Percentiles rank a stretch among this genome's conserved stretches.
These are phyloP conservation scores for Penicillium antarcticum DNA, from an alignment of 495 filamentous ascomycete species.

Conservation along the genomic window DNA sequence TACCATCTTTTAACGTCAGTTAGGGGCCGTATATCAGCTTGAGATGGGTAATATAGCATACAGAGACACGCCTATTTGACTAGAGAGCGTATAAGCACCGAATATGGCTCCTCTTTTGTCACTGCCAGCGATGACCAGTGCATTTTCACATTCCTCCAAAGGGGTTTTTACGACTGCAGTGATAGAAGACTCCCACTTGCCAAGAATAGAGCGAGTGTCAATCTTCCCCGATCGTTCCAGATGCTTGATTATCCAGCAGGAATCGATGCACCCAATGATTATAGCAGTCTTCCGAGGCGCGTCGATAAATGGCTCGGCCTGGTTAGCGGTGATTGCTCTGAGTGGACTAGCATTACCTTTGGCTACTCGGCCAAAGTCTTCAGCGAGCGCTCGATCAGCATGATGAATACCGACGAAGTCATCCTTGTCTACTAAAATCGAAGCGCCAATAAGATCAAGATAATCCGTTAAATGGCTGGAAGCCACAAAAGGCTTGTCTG, in stretches of 20 bases:
- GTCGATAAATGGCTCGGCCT: not conserved
- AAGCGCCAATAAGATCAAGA: constrained; percentile 9
- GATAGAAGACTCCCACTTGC: constrained; percentile 69
- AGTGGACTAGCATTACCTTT: constrained; percentile 46
- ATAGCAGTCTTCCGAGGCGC: constrained; percentile 41
- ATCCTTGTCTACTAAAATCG: constrained; percentile 21
- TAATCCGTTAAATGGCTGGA: constrained; percentile 4
- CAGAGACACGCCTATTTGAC: constrained; percentile 74
- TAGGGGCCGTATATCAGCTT: no score
- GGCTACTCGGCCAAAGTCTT: constrained; percentile 70
- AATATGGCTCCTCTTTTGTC: constrained; percentile 70
- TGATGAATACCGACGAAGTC: constrained; percentile 69
- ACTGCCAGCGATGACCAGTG: constrained; percentile 66
- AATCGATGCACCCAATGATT: constrained; percentile 66
- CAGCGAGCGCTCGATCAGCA: constrained; percentile 61
- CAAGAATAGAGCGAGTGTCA: constrained; percentile 50
- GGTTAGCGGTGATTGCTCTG: constrained; percentile 30
- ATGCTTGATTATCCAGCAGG: constrained; percentile 56
- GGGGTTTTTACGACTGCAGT: constrained; percentile 58
- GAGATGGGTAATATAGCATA: not conserved
- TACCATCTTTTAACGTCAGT: constrained; percentile 49
- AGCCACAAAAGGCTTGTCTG: constrained; percentile 11
- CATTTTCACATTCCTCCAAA: constrained; percentile 51
- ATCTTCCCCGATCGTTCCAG: constrained; percentile 54
- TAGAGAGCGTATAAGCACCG: constrained; percentile 70